Evolutionary conservation across 148 eudicot species (phyloP).

Genomic region (Rhododendron williamsianum): DNA sequence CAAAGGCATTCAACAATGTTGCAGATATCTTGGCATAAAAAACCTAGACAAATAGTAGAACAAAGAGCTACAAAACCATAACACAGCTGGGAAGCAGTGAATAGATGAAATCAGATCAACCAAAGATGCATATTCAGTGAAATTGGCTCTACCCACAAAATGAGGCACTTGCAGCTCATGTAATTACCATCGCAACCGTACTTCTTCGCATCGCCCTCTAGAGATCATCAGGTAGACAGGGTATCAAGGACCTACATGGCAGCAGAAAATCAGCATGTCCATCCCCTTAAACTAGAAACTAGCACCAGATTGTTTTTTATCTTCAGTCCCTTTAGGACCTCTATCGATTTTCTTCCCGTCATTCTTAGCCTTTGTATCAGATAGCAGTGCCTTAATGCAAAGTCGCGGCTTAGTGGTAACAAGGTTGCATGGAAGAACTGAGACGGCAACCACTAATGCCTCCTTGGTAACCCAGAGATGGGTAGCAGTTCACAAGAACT

Average conservation of each 20-base stretch:
- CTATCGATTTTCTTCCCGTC: constrained; percentile 12
- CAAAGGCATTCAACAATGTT: background rate
- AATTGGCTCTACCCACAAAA: background rate
- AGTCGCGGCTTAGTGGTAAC: constrained; percentile 60
- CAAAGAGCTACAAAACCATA: background rate
- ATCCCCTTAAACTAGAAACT: background rate
- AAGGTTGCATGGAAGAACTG: constrained; percentile 63
- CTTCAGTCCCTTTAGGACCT: background rate
- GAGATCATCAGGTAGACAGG: background rate
- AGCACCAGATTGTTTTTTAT: background rate
- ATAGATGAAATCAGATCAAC: background rate
- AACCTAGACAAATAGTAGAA: background rate
- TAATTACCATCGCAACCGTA: background rate
- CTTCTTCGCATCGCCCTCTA: background rate
- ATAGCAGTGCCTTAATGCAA: constrained; percentile 45
- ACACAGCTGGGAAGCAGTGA: background rate
- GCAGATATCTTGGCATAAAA: background rate
- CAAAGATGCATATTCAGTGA: background rate
- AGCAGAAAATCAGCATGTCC: background rate
- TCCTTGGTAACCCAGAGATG: constrained; percentile 45
- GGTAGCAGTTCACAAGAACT: constrained; percentile 60
- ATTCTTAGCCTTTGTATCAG: constrained; percentile 36
- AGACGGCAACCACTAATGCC: constrained; percentile 47
- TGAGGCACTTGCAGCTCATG: background rate
- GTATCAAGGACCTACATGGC: background rate